Base-by-base conservation (phyloP, 2,329 filamentous ascomycete species). In the Chaetomium strumarium region DNA sequence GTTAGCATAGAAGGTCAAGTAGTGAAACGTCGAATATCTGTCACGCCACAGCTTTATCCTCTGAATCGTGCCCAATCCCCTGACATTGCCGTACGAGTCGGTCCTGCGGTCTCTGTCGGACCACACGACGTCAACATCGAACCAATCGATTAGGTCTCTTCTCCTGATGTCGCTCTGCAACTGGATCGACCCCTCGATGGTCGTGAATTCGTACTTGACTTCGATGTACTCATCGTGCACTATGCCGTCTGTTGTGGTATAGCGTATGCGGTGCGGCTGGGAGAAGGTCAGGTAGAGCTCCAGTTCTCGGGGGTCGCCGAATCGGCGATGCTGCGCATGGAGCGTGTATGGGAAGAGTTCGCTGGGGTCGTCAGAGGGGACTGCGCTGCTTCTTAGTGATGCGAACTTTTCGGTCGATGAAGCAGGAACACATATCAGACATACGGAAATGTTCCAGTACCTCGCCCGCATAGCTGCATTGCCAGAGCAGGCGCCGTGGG, bases 41-140 rank as follows among this genome's bases (percentile, higher is more conserved):
- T 78, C 76, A 49, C 70, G 69, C 76, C 76, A 79, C 24, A 78
- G 64, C 64, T 78, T 78, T 56, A 78, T 68, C 47, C 76, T 67
- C 62, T 78, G 76, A 39, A 78, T 76, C 1, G 75, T 73, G 1
- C 74, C 75, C 49, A 79, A 69, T 17, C 76, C 76, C 51, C 72
- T 71, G 12, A 78, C 70, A 31, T 72, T 76, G 42, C 75, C 76
- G 55, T 77, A 77, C 14, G 62, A 64, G 62, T 78, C 75, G 3
- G 73, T 77, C 37, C 75, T 70, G 43, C 72, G 67, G 55, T 78
- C 73, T 4, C 68, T 63, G 55, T 78, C 75, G 19, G 75, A 75
- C 75, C 76, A 79, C 34, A 75, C 67, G 10, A 78, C 75, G 55
- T 79, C 75, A 31, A 77, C 69, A 53, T 79, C 76, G 51, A 73